Percentiles rank a stretch among this genome's conserved stretches.
Conservation (phyloP, 441 rosid species). For the Bruguiera hainesii region DNA sequence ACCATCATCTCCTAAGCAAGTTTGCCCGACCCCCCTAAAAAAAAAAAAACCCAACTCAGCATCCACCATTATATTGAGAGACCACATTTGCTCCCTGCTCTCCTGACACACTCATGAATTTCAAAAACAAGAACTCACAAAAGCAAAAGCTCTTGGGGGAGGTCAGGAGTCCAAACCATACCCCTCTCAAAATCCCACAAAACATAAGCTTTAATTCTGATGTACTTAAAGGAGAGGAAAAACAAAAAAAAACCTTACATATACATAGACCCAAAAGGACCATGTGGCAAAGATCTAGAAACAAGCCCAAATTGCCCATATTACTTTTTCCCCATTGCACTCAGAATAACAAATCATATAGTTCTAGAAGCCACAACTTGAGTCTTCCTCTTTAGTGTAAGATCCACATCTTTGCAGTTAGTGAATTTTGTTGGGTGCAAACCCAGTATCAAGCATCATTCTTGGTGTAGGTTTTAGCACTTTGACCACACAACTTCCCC, state of each 20-base stretch:
- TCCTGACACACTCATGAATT: constrained; percentile 5
- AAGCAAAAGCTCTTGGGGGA: too few relatives aligned
- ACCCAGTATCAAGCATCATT: neutral
- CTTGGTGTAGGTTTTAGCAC: neutral
- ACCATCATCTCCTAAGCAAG: neutral
- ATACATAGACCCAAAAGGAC: neutral
- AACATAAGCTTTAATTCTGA: too few relatives aligned
- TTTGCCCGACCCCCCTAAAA: neutral
- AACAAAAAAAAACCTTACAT: neutral
- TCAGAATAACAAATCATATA: neutral
- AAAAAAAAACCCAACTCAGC: neutral
- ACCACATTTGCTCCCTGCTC: neutral
- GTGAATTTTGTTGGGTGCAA: too few relatives aligned
- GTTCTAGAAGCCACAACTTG: neutral
- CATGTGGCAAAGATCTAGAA: neutral
- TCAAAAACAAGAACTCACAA: neutral
- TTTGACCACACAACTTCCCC: neutral
- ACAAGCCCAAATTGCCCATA: constrained; percentile 12
- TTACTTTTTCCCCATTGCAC: neutral
- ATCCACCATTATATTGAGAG: neutral
- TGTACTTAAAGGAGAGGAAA: too few relatives aligned
- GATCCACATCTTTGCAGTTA: constrained; percentile 5
- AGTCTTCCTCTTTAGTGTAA: neutral
- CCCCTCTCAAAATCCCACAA: too few relatives aligned
- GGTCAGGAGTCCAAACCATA: too few relatives aligned